Base-by-base conservation (phyloP, 352 stramenopile genomes). In the Phytophthora pluvialis region DNA sequence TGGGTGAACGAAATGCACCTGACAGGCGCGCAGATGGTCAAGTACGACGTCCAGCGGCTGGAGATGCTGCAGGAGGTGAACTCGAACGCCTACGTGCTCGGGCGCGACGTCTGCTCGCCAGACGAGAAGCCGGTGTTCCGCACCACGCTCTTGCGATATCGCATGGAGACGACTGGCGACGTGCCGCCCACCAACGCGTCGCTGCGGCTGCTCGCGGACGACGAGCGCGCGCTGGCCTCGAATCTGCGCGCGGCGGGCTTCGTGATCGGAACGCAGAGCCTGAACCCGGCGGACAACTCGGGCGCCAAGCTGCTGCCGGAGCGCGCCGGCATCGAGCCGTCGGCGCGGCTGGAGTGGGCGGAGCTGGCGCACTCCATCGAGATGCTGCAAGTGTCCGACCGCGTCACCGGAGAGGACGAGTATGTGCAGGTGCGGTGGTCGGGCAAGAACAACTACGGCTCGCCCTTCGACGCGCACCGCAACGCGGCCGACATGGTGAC, bases 371-470 rank as follows among this genome's bases (percentile, higher is more conserved):
- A 83, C 40, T 59, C 66, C 29, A 80, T 84, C 42, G 78, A 87
- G 57, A 69, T 84, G 48, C 49, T 84, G 46, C 59, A 72, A 39
- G 73, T 82, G 1, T 49, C 16, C 1, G 72, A 88, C 36, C 47
- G 64, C 8, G 32, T 21, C 9, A 71, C 60, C 15, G 52, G 61
- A 39, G 52, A 72, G 28, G 38, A 64, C 38, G 42, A 74, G 60
- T 80, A 68, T 45, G 47, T 71, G 39, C 72, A 72, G 29, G 71
- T 88, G 39, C 73, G 76, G 16, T 88, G 75, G 73, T 72, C 67
- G 0, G 78, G 78, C 39, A 73, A 69, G 32, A 85, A 77, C 39
- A 78, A 85, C 45, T 88, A 83, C 74, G 80, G 75, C 26, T 72
- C 76, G 33, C 51, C 62, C 11, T 71, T 72, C n/a, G 70, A 85